phyloP scores from a whole-genome alignment of 805 yeast genomes.

The Yarrowia keelungensis region DNA sequence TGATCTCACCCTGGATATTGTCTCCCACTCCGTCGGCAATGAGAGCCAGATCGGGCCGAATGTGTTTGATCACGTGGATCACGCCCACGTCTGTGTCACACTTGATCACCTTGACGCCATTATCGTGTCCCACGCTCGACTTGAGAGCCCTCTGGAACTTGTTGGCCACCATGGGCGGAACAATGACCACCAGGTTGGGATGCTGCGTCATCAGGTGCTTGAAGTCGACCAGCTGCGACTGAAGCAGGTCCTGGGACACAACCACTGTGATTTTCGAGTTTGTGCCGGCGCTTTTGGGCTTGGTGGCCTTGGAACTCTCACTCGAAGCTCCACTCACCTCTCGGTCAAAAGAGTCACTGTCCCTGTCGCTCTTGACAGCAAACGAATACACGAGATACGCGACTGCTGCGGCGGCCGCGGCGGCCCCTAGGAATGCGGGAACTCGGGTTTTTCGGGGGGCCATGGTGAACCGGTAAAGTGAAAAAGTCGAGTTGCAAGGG shows the following conservation, averaged over 20 bases:
- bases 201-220: constrained; percentile 41
- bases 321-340: no score
- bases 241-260: constrained; percentile 40
- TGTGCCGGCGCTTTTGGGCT: not conserved
- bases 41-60: constrained; percentile 51
- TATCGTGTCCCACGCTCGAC: constrained; percentile 43
- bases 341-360: not conserved
- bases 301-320: not conserved
- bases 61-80: constrained; percentile 63
- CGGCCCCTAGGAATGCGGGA: constrained; percentile 27
- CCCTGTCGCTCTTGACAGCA: not conserved
- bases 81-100: constrained; percentile 60
- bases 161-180: constrained; percentile 44
- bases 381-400: constrained; percentile 37
- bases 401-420: constrained; percentile 16
- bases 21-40: constrained; percentile 42
- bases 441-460: constrained; percentile 10
- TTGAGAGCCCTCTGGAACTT: constrained; percentile 40
- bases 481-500: not conserved
- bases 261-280: constrained; percentile 32
- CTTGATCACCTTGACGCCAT: constrained; percentile 52
- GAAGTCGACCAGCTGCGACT: constrained; percentile 41
- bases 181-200: constrained; percentile 49
- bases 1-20: constrained; percentile 35
- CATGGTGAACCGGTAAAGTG: constrained; percentile 1